Evolutionary conservation across 495 filamentous ascomycete genomes (phyloP).

Genomic region (Parachaetomium inaequale): DNA sequence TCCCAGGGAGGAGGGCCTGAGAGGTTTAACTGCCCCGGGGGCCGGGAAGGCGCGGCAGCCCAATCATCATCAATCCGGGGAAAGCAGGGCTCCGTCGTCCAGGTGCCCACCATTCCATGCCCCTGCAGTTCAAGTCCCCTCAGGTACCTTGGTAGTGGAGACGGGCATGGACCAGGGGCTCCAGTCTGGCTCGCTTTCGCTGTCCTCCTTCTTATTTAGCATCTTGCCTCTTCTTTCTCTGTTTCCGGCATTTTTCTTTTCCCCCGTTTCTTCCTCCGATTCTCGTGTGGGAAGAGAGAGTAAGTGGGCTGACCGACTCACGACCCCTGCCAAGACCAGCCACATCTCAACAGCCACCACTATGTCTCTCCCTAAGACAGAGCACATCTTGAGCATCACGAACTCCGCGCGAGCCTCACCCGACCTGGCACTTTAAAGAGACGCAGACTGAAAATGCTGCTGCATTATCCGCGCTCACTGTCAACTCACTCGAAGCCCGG

Average conservation of each 20-base stretch:
- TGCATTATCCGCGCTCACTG: not conserved
- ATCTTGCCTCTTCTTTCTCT: not conserved
- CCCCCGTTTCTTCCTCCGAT: not conserved
- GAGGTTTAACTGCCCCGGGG: constrained; percentile 13
- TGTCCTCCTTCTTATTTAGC: not conserved
- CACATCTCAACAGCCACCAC: not conserved
- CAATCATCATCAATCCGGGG: constrained; percentile 5
- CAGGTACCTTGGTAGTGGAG: no score
- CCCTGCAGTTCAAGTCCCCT: not conserved
- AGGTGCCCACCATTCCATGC: not conserved
- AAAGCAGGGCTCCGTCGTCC: not conserved
- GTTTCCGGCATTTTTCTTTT: not conserved
- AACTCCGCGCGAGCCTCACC: no score
- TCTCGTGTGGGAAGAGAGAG: no score
- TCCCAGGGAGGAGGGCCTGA: constrained; percentile 1
- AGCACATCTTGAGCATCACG: not conserved
- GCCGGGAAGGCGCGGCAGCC: constrained; percentile 2
- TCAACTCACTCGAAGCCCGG: not conserved
- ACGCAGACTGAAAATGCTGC: not conserved
- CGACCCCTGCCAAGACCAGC: not conserved
- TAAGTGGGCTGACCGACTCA: no score
- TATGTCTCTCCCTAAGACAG: not conserved
- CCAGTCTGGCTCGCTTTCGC: not conserved
- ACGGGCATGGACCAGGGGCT: not conserved
- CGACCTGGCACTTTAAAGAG: not conserved